These are phyloP conservation scores for Sporothrix brasiliensis DNA, from an alignment of 2,329 filamentous ascomycete species.

Conservation along the genomic window DNA sequence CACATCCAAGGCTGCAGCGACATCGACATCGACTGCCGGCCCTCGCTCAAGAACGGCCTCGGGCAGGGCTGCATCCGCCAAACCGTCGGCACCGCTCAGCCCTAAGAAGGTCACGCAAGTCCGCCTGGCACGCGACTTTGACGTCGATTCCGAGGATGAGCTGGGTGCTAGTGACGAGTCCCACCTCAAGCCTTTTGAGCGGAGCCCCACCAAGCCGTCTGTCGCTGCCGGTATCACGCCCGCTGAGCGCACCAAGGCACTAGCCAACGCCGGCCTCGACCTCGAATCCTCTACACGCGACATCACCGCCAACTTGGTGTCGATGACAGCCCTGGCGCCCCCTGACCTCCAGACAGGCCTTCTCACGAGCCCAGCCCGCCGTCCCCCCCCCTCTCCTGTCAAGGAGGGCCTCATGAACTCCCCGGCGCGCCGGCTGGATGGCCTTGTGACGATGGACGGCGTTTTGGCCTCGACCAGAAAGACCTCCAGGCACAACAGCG, in stretches of 20 bases:
- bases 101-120: conserved; percentile 68
- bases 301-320: conserved; percentile 37
- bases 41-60: conserved; percentile 28
- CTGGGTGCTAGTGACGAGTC: conserved; percentile 56
- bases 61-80: conserved; percentile 37
- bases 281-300: conserved; percentile 25
- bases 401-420: conserved; percentile 58
- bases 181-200: conserved; percentile 57
- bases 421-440: conserved; percentile 59
- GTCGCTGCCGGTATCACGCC: conserved; percentile 42
- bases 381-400: conserved; percentile 55
- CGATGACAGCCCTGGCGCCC: conserved; percentile 28
- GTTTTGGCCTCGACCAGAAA: conserved; percentile 33
- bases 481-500: background rate
- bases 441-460: conserved; percentile 36
- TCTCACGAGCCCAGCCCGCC: conserved; percentile 60
- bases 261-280: conserved; percentile 28
- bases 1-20: conserved; percentile 35
- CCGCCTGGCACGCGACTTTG: conserved; percentile 47
- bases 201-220: conserved; percentile 58
- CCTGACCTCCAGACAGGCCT: conserved; percentile 46
- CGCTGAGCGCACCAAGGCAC: conserved; percentile 24
- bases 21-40: background rate
- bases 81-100: conserved; percentile 55
- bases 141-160: conserved; percentile 61